phyloP scores from a whole-genome alignment of 768 basidiomycete species.

The Tricholoma terreum region DNA sequence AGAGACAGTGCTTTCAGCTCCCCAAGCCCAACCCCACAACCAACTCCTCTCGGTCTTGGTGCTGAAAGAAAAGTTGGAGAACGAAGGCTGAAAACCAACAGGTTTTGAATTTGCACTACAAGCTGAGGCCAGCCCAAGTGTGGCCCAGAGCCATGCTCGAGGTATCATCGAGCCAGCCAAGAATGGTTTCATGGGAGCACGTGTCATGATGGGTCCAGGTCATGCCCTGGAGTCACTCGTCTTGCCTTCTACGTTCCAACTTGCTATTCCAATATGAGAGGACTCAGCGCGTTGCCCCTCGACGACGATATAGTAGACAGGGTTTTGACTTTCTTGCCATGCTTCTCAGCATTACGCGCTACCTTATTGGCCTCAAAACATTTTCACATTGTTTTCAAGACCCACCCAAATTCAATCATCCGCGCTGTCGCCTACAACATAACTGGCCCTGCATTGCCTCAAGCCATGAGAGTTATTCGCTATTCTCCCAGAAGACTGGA shows the following conservation, averaged over 20 bases:
- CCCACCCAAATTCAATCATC: constrained; percentile 19
- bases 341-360: constrained; percentile 17
- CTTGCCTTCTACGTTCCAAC: too few species aligned
- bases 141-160: constrained; percentile 24
- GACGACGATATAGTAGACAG: constrained; percentile 24
- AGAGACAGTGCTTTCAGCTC: constrained; percentile 66
- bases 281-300: constrained; percentile 11
- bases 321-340: constrained; percentile 19
- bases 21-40: constrained; percentile 67
- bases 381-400: constrained; percentile 19
- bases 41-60: constrained; percentile 53
- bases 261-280: not conserved
- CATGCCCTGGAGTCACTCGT: too few species aligned
- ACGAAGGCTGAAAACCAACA: constrained; percentile 21
- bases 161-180: constrained; percentile 14
- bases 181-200: not conserved
- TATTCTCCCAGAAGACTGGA: not conserved
- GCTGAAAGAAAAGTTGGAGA: constrained; percentile 24
- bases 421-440: constrained; percentile 24
- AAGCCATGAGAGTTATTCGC: constrained; percentile 19
- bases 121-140: constrained; percentile 17
- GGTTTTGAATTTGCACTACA: constrained; percentile 22
- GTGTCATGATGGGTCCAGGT: not conserved
- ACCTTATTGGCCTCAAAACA: constrained; percentile 18
- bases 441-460: constrained; percentile 23